Evolutionary conservation across 2,329 filamentous ascomycete genomes (phyloP), one percentile per base, ranked within the genome.

Genomic region (Sordariomycetes sp.): DNA sequence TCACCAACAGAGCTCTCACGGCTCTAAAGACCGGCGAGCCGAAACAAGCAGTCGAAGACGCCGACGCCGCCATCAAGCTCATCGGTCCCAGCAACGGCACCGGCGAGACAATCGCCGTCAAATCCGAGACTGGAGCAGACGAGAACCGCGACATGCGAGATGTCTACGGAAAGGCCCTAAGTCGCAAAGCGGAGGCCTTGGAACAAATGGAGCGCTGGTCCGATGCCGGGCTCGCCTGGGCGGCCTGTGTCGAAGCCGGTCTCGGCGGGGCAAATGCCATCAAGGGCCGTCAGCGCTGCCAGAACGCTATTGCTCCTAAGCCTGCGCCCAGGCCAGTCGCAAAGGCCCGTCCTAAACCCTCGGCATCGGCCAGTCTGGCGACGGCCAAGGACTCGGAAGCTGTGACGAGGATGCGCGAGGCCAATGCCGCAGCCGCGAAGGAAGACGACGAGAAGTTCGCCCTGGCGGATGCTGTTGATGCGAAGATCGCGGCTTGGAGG

Each of bases 191-290:
- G 1, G 92, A 98, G 59, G 92, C 87, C 2, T 68, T 96, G 7
- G 92, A 98, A 57, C 83, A 94, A 51, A 82, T 98, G 68, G 92
- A 98, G 61, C 86, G 82, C 53, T 98, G 90, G 90, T 61, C 64
- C 3, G 90, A 96, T 33, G 92, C 92, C 2, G 79, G 77, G 0
- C 63, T 67, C 3, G 78, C 84, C 1, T 98, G 92, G 92, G 78
- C 80, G 47, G 64, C 74, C 35, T 88, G 86, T 21, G 83, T 96
- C 2, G 83, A 93, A 57, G 76, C 75, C 18, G 86, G 88, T 4
- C 76, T 93, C 12, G 90, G 92, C n/a, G 90, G 87, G 7, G 68
- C 82, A 7, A 82, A 82, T 8, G 87, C 86, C 33, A 82, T 86
- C 26, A 82, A 88, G 46, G 92, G 90, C 1, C 78, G 90, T 16